Evolutionary conservation across 176 grass and related monocot species (phyloP), one percentile per base, ranked within the genome.

Genomic region (Coix lacrymajobi): DNA sequence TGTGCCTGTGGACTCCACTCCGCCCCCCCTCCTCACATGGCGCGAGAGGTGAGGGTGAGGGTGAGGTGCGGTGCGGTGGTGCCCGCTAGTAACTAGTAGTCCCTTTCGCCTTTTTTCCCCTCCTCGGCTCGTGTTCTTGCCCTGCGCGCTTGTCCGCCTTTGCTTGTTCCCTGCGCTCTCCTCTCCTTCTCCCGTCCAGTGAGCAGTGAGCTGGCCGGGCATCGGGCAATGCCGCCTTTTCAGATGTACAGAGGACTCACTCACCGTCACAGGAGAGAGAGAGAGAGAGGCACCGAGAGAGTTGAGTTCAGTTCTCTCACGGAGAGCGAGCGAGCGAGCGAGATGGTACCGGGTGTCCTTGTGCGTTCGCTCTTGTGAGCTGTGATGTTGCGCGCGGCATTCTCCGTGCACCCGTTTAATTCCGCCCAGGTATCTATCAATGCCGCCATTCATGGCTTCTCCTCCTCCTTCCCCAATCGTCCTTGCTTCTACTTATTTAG

Each of bases 401-500:
- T 87, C 86, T 76, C 89, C 93, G 89, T 90, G 88, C 57, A 24
- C 37, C 25, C 45, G 70, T 79, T 82, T 73, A 54, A 69, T 76
- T 77, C 30, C 63, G 66, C 72, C 31, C 48, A 89, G 94, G 87
- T 89, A 89, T 13, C 22, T 29, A 62, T 97, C 80, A 93, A 88
- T 89, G 91, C 25, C 45, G 26, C 66, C 84, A 72, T 79, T 85
- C 64, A 65, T 71, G 24, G 6, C 72, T 33, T 4, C 36, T 52
- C 20, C 3, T 31, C 30, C 16, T 46, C 0, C 39, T 22, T 28
- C 39, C 38, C 73, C 73, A 40, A 24, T 69, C 37, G 11, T 73
- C 78, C 49, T 24, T 45, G 39, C 69, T 71, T 14, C 69, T 11
- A 2, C n/a, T 25, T 29, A 26, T 29, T 15, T 29, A 29, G 11